Conservation (phyloP, 1,284 basidiomycete genomes). For the Mycena citricolor region DNA sequence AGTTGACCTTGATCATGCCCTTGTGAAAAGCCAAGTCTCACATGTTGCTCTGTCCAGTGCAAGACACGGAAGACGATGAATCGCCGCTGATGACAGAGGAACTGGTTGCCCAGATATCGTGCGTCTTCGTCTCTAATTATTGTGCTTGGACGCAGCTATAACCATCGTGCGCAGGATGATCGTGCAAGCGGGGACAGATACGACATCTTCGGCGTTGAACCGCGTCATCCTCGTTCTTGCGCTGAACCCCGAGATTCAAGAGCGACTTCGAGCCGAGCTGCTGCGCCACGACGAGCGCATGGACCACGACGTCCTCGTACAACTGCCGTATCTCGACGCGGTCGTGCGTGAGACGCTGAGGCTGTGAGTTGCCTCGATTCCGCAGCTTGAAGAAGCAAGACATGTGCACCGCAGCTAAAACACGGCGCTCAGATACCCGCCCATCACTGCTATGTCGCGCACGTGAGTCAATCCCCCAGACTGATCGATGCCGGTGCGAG, state of each 20-base stretch:
- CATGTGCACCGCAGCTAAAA: too few species aligned
- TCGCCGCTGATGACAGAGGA: slow-evolving; percentile 25
- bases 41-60: slow-evolving; percentile 8
- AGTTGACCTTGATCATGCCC: too few species aligned
- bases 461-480: slow-evolving; percentile 14
- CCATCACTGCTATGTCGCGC: slow-evolving; percentile 22
- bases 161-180: slow-evolving; percentile 19
- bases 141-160: too few species aligned
- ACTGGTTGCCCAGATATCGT: slow-evolving; percentile 24
- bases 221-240: slow-evolving; percentile 22
- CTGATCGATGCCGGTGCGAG: too few species aligned
- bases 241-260: slow-evolving; percentile 21
- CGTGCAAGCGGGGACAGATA: slow-evolving; percentile 27
- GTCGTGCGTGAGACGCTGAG: slow-evolving; percentile 30
- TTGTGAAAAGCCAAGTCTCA: too few species aligned
- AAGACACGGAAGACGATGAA: slow-evolving; percentile 15
- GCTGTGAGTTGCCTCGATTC: too few species aligned
- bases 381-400: too few species aligned
- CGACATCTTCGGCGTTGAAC: slow-evolving; percentile 24
- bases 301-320: slow-evolving; percentile 28
- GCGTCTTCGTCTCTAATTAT: not conserved
- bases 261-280: slow-evolving; percentile 23
- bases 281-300: slow-evolving; percentile 22
- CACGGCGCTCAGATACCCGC: too few species aligned
- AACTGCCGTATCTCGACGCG: slow-evolving; percentile 30